These are phyloP conservation scores for Cinnamomum chago DNA, from an alignment of 164 flowering plant genomes.

Conservation along the genomic window DNA sequence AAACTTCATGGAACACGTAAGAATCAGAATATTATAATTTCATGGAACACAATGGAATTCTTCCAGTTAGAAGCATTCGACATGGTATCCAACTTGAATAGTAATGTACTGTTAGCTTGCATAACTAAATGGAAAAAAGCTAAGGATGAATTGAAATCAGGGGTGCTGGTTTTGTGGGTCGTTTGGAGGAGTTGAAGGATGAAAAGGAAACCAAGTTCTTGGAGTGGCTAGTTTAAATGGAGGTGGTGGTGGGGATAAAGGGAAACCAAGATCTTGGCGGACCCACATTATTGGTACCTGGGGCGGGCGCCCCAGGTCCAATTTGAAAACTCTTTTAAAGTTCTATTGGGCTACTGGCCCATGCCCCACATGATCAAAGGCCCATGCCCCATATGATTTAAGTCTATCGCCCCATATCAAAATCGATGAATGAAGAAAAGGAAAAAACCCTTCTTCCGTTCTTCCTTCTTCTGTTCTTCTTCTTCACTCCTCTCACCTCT, in stretches of 20 bases:
- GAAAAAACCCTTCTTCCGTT: too few relatives aligned
- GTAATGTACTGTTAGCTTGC: background rate
- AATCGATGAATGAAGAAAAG: too few relatives aligned
- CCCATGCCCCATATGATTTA: too few relatives aligned
- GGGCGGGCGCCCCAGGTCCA: too few relatives aligned
- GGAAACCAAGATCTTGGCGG: conserved; percentile 15
- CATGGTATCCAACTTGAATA: background rate
- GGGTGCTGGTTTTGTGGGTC: conserved; percentile 10
- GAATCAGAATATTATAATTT: background rate
- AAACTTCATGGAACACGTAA: background rate
- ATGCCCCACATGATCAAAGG: too few relatives aligned
- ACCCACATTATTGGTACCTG: too few relatives aligned
- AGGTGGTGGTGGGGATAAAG: conserved; percentile 5
- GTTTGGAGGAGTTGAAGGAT: conserved; percentile 13
- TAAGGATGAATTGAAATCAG: background rate
- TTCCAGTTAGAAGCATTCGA: background rate
- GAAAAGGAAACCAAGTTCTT: conserved; percentile 4
- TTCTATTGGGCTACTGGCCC: too few relatives aligned
- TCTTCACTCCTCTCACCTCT: too few relatives aligned
- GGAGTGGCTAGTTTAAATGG: conserved; percentile 7
- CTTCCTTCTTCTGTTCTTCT: too few relatives aligned
- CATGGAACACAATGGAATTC: background rate
- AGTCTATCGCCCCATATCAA: too few relatives aligned
- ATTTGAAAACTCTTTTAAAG: too few relatives aligned
- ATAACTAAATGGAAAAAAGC: background rate